phyloP scores from a whole-genome alignment of 176 grass and related monocot genomes.

The Chrysopogon serrulatus region DNA sequence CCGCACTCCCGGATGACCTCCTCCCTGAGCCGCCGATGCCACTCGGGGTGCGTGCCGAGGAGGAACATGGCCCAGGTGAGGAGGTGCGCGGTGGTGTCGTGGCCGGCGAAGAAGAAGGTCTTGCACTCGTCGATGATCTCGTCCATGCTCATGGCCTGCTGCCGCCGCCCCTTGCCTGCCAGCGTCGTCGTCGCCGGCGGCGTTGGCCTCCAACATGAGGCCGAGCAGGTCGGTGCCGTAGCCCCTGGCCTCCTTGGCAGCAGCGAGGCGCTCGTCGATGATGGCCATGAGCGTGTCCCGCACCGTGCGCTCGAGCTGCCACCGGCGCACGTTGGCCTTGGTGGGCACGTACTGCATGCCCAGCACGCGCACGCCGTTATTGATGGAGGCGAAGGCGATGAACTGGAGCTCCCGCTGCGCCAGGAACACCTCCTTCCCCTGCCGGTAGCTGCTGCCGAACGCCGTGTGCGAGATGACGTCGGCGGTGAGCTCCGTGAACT shows the following conservation, averaged over 20 bases:
- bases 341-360: constrained; percentile 35
- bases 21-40: constrained; percentile 48
- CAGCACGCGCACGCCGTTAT: constrained; percentile 8
- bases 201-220: constrained; percentile 50
- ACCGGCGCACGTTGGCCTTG: constrained; percentile 30
- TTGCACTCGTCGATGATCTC: constrained; percentile 70
- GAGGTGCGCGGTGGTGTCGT: constrained; percentile 50
- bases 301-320: constrained; percentile 38
- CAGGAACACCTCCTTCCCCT: constrained; percentile 67
- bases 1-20: constrained; percentile 52
- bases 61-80: constrained; percentile 60
- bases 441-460: constrained; percentile 56
- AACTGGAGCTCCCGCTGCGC: constrained; percentile 54
- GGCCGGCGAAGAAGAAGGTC: constrained; percentile 66
- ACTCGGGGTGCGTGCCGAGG: constrained; percentile 37
- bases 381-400: constrained; percentile 32
- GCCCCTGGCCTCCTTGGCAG: not conserved
- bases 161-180: not conserved
- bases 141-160: constrained; percentile 36
- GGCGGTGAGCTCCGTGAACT: constrained; percentile 58
- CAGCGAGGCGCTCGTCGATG: constrained; percentile 20
- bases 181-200: not conserved
- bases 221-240: constrained; percentile 57
- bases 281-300: constrained; percentile 36
- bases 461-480: constrained; percentile 71